Evolutionary conservation across 2,329 filamentous ascomycete genomes (phyloP).

Genomic region (Rhytidhysteron rufulum): DNA sequence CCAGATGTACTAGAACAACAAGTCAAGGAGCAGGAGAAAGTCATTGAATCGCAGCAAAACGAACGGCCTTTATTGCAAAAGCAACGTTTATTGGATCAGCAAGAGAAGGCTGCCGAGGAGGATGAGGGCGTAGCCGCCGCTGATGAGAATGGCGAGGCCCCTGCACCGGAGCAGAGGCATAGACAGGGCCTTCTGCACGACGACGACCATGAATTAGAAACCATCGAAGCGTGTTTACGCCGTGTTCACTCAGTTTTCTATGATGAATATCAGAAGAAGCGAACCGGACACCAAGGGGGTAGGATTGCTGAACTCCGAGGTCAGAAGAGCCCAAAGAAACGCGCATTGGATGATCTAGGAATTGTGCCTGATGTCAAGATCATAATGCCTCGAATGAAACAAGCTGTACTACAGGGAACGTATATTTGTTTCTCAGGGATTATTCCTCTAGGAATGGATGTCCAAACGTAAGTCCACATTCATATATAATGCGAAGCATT

Average conservation of each 20-base stretch:
- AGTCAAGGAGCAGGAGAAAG: constrained; percentile 79
- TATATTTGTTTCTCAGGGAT: constrained; percentile 87
- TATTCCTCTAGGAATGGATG: constrained; percentile 75
- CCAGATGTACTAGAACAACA: constrained; percentile 68
- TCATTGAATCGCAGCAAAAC: constrained; percentile 81
- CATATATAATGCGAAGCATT: background rate
- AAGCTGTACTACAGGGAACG: constrained; percentile 67
- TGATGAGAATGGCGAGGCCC: constrained; percentile 37
- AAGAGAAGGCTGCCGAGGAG: constrained; percentile 58
- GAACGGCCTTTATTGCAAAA: constrained; percentile 87
- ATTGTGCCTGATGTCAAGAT: constrained; percentile 79
- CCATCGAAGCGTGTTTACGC: constrained; percentile 72
- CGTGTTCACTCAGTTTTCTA: constrained; percentile 78
- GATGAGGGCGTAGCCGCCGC: constrained; percentile 39
- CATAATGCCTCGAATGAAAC: constrained; percentile 81
- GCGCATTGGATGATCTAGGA: constrained; percentile 46
- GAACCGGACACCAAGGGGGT: constrained; percentile 39
- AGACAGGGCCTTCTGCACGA: constrained; percentile 80
- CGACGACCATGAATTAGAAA: constrained; percentile 76
- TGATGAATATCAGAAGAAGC: constrained; percentile 67
- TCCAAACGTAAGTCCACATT: constrained; percentile 51
- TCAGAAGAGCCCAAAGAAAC: constrained; percentile 49
- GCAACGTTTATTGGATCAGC: constrained; percentile 85
- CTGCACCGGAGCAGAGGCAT: constrained; percentile 38
- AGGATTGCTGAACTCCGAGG: constrained; percentile 49